Percentiles rank a stretch among this genome's conserved stretches.
phyloP scores from a whole-genome alignment of 768 basidiomycete genomes.

The Daedaleopsis sinensis region DNA sequence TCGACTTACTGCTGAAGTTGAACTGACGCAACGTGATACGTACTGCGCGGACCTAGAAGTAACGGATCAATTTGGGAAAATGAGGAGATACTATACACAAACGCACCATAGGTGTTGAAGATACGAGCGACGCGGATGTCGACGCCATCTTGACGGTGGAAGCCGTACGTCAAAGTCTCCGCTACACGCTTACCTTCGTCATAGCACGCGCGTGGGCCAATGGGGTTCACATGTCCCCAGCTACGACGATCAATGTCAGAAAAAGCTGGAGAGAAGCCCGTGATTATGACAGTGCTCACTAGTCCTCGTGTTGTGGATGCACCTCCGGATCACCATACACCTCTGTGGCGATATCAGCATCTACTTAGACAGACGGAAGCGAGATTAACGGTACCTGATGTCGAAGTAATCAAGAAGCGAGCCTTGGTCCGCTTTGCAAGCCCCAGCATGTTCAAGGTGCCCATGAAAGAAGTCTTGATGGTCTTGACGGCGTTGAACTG shows the following conservation, averaged over 20 bases:
- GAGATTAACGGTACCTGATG: conserved; percentile 68
- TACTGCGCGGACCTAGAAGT: conserved; percentile 64
- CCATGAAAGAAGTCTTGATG: conserved; percentile 97
- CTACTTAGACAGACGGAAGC: conserved; percentile 4
- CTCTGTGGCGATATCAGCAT: conserved; percentile 49
- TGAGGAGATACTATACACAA: background rate
- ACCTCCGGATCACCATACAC: conserved; percentile 99
- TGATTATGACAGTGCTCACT: conserved; percentile 53
- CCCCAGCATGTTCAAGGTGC: conserved; percentile 98
- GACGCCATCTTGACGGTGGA: conserved; percentile 91
- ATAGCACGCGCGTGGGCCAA: conserved; percentile 98
- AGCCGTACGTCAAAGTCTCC: conserved; percentile 96
- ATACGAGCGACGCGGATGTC: conserved; percentile 97
- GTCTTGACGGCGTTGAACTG: conserved; percentile 99
- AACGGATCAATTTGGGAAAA: background rate
- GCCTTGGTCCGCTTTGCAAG: conserved; percentile 97
- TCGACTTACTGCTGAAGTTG: conserved; percentile 26
- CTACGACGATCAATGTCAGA: conserved; percentile 40
- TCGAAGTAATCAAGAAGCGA: conserved; percentile 93
- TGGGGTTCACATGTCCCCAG: conserved; percentile 99
- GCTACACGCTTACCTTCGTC: conserved; percentile 99
- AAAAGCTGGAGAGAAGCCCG: conserved; percentile 13
- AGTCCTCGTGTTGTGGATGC: conserved; percentile 95
- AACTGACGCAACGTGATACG: conserved; percentile 27
- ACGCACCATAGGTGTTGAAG: conserved; percentile 90